These are phyloP conservation scores for Starmerella sirachaensis DNA, from an alignment of 805 yeast genomes.

Conservation along the genomic window DNA sequence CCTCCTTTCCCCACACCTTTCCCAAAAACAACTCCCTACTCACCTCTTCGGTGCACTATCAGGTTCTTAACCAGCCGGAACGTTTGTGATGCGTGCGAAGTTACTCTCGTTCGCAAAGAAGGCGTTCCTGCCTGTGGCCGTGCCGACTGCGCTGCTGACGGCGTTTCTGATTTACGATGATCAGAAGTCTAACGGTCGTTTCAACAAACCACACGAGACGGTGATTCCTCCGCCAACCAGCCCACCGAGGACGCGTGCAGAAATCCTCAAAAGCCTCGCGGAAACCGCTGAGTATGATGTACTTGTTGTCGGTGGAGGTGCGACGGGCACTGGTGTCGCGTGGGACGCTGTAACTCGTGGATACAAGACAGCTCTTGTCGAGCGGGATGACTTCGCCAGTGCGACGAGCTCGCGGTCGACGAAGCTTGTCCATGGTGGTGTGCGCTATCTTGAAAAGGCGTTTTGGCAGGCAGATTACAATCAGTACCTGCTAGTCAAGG, in stretches of 20 bases:
- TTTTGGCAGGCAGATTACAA: constrained; percentile 82
- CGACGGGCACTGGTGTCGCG: constrained; percentile 86
- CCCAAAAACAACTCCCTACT: no score
- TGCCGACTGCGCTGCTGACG: constrained; percentile 18
- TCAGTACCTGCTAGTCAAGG: constrained; percentile 78
- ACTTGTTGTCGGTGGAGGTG: constrained; percentile 92
- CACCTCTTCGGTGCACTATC: no score
- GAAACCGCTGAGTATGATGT: constrained; percentile 53
- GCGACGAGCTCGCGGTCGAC: constrained; percentile 92
- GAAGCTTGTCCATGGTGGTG: constrained; percentile 97
- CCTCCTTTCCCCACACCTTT: no score
- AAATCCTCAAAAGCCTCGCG: constrained; percentile 23
- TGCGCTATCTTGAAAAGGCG: constrained; percentile 88
- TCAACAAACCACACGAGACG: constrained; percentile 22
- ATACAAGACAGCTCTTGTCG: constrained; percentile 73
- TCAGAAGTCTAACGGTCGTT: constrained; percentile 19
- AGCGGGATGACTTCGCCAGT: constrained; percentile 78
- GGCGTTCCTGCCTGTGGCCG: constrained; percentile 22
- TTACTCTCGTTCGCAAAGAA: constrained; percentile 9
- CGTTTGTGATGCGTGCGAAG: constrained; percentile 3
- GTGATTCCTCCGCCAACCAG: constrained; percentile 21
- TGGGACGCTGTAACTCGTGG: constrained; percentile 87
- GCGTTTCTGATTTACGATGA: constrained; percentile 23
- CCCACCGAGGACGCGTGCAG: constrained; percentile 24
- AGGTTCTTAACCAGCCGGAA: no score